Evolutionary conservation across 257 asterid genomes (phyloP).

Genomic region (Cinchona pubescens): DNA sequence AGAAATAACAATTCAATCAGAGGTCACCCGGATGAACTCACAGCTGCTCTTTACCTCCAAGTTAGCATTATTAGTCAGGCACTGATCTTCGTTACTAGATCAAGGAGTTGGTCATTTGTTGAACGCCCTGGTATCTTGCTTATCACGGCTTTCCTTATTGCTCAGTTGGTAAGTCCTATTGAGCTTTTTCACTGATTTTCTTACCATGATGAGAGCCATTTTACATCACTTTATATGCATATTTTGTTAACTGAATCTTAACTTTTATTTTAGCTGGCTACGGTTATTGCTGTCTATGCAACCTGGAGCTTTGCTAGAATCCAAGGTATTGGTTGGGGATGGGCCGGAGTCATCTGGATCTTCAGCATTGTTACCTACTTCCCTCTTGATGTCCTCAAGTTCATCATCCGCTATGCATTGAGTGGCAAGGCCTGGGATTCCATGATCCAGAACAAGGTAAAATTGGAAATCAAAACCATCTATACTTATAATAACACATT

Average conservation of each 20-base stretch:
- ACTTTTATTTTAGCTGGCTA: slow-evolving; percentile 49
- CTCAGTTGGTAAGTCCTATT: slow-evolving; percentile 54
- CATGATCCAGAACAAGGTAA: slow-evolving; percentile 75
- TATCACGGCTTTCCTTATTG: slow-evolving; percentile 56
- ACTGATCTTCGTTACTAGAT: slow-evolving; percentile 81
- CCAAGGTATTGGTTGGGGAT: slow-evolving; percentile 82
- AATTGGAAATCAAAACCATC: not conserved
- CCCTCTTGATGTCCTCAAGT: slow-evolving; percentile 81
- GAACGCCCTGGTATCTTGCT: slow-evolving; percentile 83
- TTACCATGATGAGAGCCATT: not conserved
- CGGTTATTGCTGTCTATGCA: slow-evolving; percentile 64
- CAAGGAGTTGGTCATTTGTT: slow-evolving; percentile 77
- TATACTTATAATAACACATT: not conserved
- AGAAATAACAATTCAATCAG: slow-evolving; percentile 58
- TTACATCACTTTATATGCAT: not conserved
- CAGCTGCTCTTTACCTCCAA: slow-evolving; percentile 88
- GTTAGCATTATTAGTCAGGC: slow-evolving; percentile 94
- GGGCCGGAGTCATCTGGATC: slow-evolving; percentile 84
- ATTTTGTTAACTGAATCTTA: not conserved
- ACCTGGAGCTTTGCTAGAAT: slow-evolving; percentile 72
- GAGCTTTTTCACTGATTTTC: not conserved
- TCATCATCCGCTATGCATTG: slow-evolving; percentile 53
- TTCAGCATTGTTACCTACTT: slow-evolving; percentile 64
- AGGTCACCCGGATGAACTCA: slow-evolving; percentile 45
- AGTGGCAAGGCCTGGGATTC: slow-evolving; percentile 77